phyloP scores from a whole-genome alignment of 305 asterid genomes.

The Rubia occidens region DNA sequence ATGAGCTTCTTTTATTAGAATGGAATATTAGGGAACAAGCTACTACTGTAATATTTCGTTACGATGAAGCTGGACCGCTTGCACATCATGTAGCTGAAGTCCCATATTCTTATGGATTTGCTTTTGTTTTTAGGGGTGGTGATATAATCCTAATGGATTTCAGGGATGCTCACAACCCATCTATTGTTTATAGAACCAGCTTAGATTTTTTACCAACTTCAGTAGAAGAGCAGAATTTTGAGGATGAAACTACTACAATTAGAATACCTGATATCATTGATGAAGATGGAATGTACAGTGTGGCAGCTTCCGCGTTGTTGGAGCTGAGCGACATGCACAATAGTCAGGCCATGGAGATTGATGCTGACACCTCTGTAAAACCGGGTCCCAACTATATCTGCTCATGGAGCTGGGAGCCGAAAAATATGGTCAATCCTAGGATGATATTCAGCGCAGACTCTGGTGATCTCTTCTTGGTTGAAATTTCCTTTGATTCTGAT shows the following conservation, averaged over 20 bases:
- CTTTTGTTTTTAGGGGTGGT: conserved; percentile 82
- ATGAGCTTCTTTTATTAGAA: conserved; percentile 71
- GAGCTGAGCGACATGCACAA: conserved; percentile 84
- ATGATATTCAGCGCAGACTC: conserved; percentile 80
- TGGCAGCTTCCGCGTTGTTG: conserved; percentile 95
- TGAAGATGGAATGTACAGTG: conserved; percentile 72
- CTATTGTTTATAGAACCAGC: conserved; percentile 53
- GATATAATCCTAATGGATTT: conserved; percentile 86
- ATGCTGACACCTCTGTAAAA: conserved; percentile 44
- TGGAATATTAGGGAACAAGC: conserved; percentile 64
- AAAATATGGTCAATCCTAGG: conserved; percentile 39
- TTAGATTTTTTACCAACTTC: conserved; percentile 48
- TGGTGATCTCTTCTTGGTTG: conserved; percentile 74
- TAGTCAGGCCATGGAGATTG: conserved; percentile 82
- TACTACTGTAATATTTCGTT: conserved; percentile 59
- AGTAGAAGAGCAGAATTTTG: conserved; percentile 50
- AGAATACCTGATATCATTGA: conserved; percentile 75
- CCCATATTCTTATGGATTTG: conserved; percentile 73
- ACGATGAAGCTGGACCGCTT: conserved; percentile 78
- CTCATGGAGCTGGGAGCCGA: conserved; percentile 97
- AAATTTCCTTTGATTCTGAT: conserved; percentile 52
- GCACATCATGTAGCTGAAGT: conserved; percentile 46
- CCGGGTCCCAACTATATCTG: conserved; percentile 70
- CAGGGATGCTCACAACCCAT: conserved; percentile 57
- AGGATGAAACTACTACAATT: conserved; percentile 29